Evolutionary conservation across 345 rosid species (phyloP).

Genomic region (Syzygium grande): DNA sequence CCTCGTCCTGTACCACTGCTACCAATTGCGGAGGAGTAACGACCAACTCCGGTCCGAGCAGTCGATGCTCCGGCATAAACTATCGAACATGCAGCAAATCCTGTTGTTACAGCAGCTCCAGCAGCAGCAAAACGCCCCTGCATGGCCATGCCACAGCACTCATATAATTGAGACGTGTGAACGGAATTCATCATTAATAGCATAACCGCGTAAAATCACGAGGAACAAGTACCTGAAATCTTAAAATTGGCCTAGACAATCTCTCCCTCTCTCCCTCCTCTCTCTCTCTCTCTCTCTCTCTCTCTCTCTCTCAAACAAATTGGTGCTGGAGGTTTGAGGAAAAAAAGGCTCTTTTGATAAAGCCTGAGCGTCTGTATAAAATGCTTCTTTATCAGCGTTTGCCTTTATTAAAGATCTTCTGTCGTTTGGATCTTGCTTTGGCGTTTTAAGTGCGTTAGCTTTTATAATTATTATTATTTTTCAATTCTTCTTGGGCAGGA

Average conservation of each 20-base stretch:
- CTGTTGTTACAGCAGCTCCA: conserved; percentile 51
- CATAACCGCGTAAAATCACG: conserved; percentile 7
- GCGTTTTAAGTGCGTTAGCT: neutral
- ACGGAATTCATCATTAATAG: conserved; percentile 36
- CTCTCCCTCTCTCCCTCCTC: neutral
- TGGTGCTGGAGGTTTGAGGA: neutral
- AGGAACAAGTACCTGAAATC: neutral
- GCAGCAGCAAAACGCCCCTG: conserved; percentile 20
- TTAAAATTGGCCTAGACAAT: neutral
- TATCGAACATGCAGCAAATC: conserved; percentile 38
- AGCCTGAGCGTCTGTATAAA: neutral
- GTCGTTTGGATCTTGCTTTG: neutral
- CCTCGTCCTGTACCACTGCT: conserved; percentile 27
- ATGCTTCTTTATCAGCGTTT: neutral
- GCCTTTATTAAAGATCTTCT: neutral
- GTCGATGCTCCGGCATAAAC: conserved; percentile 36
- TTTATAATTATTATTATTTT: neutral
- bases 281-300: neutral
- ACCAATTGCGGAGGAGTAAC: conserved; percentile 36
- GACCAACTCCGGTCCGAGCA: conserved; percentile 52
- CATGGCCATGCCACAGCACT: conserved; percentile 45
- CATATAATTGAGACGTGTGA: conserved; percentile 15
- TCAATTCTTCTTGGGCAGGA: neutral
- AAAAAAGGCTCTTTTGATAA: neutral
- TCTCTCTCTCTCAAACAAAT: neutral